These are phyloP conservation scores for Saturnispora saitoi DNA, from an alignment of 805 yeast genomes.

Conservation along the genomic window DNA sequence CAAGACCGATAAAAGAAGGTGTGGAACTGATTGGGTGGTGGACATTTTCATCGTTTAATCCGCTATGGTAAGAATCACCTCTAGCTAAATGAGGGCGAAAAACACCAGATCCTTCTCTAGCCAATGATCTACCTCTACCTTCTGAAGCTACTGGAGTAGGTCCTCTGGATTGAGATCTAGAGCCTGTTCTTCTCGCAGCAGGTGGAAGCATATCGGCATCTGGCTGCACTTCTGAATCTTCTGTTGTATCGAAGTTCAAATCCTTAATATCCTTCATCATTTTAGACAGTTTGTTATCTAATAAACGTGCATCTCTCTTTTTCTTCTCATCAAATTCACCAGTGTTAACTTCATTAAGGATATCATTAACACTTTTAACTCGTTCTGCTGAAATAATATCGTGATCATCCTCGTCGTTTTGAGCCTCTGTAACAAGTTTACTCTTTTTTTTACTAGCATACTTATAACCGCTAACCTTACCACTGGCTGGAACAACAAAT, in stretches of 20 bases:
- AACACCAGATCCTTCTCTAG: constrained; percentile 25
- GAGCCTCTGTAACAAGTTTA: not conserved
- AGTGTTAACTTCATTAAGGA: constrained; percentile 26
- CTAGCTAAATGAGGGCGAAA: constrained; percentile 59
- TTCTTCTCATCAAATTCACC: constrained; percentile 19
- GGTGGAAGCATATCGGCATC: constrained; percentile 35
- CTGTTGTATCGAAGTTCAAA: constrained; percentile 19
- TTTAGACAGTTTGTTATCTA: constrained; percentile 8
- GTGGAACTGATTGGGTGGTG: constrained; percentile 2
- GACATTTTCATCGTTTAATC: constrained; percentile 33
- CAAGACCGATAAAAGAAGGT: constrained; percentile 27
- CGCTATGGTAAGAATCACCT: constrained; percentile 68
- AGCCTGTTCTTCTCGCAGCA: constrained; percentile 38
- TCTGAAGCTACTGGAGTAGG: constrained; percentile 17
- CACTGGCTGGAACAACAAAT: constrained; percentile 30
- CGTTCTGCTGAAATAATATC: constrained; percentile 22
- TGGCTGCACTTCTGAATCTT: constrained; percentile 30
- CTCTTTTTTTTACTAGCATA: constrained; percentile 5
- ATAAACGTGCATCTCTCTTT: not conserved
- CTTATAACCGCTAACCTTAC: constrained; percentile 13
- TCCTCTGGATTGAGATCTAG: constrained; percentile 20
- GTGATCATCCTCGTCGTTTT: constrained; percentile 5
- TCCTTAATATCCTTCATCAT: constrained; percentile 3
- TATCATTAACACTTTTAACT: constrained; percentile 24
- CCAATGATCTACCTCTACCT: constrained; percentile 18